Base-by-base conservation (phyloP, 306 rosid species). In the Prosopis cineraria region DNA sequence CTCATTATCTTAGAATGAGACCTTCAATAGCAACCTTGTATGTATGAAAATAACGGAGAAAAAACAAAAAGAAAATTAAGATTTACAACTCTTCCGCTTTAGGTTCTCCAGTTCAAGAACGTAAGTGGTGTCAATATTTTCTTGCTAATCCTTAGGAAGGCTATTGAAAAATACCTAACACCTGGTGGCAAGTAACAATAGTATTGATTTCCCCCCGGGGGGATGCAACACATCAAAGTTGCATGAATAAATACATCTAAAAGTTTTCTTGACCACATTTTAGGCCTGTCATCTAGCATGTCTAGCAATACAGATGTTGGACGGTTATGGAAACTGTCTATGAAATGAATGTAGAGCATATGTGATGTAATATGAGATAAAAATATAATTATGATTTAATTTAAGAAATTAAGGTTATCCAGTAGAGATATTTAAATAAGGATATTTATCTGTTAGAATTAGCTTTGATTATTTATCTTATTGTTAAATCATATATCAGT, bases 1-100 rank as follows among this genome's bases (percentile, higher is more conserved):
- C 10, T 5, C 37, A 24, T 25, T 29, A 52, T 29, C 60, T 59
- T 76, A 40, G 77, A 68, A 64, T 43, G 66, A 76, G 77, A 82
- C 36, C 72, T 76, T 72, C 6, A 48, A 48, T 85, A 34, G 40
- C 45, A 12, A 24, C 36, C 59, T 34, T 41, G 20, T 67, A 31
- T 36, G 70, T 62, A 62, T 14, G 58, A 59, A 60, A 77, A 77
- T 14, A 44, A 66, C 25, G n/a, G n/a, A n/a, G n/a, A n/a, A n/a
- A n/a, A n/a, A 19, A 20, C 17, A 58, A 40, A 10, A 44, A n/a
- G 52, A 78, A 29, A 70, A 76, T 17, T 12, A 37, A 30, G 55
- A 2, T 27, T 68, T 36, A 7, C 22, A 50, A 12, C 11, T 29
- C 62, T 43, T 60, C 41, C 33, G 30, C 40, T 67, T 24, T 19